These are phyloP conservation scores for Discostella stelligeroides DNA, from an alignment of 108 stramenopile species.

Conservation along the genomic window DNA sequence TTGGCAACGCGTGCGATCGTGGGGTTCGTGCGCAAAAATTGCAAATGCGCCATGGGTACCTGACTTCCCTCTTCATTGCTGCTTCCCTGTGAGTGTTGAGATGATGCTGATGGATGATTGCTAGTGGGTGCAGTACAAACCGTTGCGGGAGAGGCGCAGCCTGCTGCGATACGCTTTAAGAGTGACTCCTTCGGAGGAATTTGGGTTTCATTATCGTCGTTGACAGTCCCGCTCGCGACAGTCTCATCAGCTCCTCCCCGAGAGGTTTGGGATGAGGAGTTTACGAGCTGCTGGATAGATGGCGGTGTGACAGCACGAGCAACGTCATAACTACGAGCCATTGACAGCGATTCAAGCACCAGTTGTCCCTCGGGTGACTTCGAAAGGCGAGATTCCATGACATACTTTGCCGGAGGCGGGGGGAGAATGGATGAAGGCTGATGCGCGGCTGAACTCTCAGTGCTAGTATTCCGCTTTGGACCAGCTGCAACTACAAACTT, in stretches of 20 bases:
- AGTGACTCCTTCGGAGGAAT: conserved; percentile 54
- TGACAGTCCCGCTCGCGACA: neutral
- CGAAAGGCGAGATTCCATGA: conserved; percentile 17
- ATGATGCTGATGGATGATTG: conserved; percentile 8
- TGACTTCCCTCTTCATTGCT: conserved; percentile 26
- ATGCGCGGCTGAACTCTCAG: neutral
- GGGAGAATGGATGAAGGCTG: neutral
- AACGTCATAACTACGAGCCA: conserved; percentile 11
- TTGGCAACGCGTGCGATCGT: conserved; percentile 33
- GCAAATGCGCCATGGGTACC: conserved; percentile 63
- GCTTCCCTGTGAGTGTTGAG: neutral
- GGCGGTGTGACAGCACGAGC: neutral
- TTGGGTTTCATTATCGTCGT: conserved; percentile 4
- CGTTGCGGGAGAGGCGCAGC: conserved; percentile 30
- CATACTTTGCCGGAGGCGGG: conserved; percentile 8
- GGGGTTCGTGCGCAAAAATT: conserved; percentile 65
- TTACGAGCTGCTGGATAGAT: neutral
- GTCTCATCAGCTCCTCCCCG: neutral
- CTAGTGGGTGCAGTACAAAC: conserved; percentile 66
- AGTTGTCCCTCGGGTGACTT: conserved; percentile 23
- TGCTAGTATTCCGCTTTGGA: conserved; percentile 9
- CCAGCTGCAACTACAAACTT: conserved; percentile 33
- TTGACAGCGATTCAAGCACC: conserved; percentile 21
- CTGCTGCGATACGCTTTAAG: conserved; percentile 49
- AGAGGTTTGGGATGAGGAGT: conserved; percentile 6